Conservation (phyloP, 73 alveolate genomes). For the Loxodes magnus region DNA sequence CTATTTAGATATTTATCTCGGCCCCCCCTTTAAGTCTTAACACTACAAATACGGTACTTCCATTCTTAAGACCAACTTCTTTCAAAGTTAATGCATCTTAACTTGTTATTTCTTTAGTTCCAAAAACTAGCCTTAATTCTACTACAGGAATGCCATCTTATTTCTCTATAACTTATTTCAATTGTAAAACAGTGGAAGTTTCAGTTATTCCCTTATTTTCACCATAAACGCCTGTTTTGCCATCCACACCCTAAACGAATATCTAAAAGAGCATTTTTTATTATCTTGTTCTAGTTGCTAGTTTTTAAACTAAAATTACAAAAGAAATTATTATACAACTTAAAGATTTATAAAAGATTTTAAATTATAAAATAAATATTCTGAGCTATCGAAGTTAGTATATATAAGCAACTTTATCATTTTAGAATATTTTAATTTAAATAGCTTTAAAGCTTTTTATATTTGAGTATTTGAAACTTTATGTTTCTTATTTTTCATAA, state of each 20-base stretch:
- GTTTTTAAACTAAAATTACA: too few species aligned
- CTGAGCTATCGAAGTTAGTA: too few species aligned
- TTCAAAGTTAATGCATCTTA: neutral
- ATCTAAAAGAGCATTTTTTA: too few species aligned
- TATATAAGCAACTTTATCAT: too few species aligned
- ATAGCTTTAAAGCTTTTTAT: too few species aligned
- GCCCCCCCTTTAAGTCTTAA: constrained; percentile 10
- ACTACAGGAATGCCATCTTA: constrained; percentile 1
- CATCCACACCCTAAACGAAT: constrained; percentile 11
- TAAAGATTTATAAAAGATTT: too few species aligned
- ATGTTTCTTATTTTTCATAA: too few species aligned
- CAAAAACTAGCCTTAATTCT: constrained; percentile 6
- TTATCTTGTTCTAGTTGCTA: too few species aligned
- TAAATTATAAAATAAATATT: too few species aligned
- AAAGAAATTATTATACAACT: too few species aligned
- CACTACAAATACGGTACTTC: constrained; percentile 2
- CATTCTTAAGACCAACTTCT: constrained; percentile 1
- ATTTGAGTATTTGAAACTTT: too few species aligned
- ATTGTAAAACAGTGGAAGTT: neutral
- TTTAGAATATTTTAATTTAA: too few species aligned
- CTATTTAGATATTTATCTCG: neutral
- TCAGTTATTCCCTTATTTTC: neutral
- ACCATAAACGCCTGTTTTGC: neutral
- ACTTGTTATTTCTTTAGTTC: neutral
- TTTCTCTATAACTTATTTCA: neutral